These are phyloP conservation scores for Herpetospermum pedunculosum DNA, from an alignment of 306 rosid genomes.

Conservation along the genomic window DNA sequence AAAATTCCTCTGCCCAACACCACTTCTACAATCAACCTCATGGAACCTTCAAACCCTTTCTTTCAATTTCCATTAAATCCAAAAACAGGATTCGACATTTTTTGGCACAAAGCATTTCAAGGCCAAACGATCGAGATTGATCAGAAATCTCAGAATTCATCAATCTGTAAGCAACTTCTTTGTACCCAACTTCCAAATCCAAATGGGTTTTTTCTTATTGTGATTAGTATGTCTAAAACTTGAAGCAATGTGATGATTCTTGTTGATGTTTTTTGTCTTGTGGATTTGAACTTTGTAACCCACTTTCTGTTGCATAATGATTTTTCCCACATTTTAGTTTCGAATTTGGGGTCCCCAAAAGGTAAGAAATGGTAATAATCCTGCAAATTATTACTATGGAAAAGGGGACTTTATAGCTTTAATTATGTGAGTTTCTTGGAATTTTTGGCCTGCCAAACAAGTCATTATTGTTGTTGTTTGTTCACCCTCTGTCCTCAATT, in stretches of 20 bases:
- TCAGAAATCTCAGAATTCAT: not conserved
- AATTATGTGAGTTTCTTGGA: not conserved
- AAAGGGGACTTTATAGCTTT: not conserved
- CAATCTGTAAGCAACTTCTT: not conserved
- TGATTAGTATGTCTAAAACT: not conserved
- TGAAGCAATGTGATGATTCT: not conserved
- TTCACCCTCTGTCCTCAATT: not conserved
- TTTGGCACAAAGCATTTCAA: not conserved
- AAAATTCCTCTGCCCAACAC: not conserved
- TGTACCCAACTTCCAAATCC: not conserved
- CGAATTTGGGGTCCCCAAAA: conserved; percentile 4
- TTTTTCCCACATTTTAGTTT: conserved; percentile 2
- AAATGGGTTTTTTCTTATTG: not conserved
- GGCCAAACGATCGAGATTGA: not conserved
- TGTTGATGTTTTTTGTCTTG: not conserved
- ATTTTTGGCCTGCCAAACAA: conserved; percentile 4
- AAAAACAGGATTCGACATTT: not conserved
- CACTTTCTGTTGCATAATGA: conserved; percentile 1
- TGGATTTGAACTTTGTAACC: not conserved
- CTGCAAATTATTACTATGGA: not conserved
- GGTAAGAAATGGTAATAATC: not conserved
- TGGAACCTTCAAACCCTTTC: not conserved
- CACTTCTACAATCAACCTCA: not conserved
- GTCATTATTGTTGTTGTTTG: not conserved
- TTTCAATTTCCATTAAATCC: not conserved